Evolutionary conservation across 306 rosid species (phyloP).

Genomic region (Begonia fuchsioides): DNA sequence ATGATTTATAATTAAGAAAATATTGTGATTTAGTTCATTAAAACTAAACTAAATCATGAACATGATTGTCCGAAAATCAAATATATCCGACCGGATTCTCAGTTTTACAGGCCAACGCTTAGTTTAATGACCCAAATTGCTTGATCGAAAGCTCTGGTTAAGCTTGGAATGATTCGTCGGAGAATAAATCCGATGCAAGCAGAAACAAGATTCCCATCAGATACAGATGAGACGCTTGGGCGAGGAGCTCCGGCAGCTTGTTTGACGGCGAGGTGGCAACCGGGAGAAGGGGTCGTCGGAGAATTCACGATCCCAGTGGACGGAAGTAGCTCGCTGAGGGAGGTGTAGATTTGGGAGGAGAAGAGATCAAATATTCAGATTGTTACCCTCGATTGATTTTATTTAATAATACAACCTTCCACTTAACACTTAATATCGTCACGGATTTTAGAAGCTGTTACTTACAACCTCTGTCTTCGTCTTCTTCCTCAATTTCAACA

Average conservation of each 20-base stretch:
- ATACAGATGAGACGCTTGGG: conserved; percentile 42
- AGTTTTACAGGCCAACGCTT: conserved; percentile 4
- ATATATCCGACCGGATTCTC: not conserved
- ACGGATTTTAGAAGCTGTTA: too few species aligned
- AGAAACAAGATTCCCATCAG: conserved; percentile 7
- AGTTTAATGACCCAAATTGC: conserved; percentile 8
- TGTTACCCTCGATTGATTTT: too few species aligned
- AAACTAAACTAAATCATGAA: not conserved
- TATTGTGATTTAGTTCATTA: too few species aligned
- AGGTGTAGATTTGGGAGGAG: conserved; percentile 31
- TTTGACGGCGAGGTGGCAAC: conserved; percentile 45
- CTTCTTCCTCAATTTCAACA: too few species aligned
- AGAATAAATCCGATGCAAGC: conserved; percentile 15
- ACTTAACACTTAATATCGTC: too few species aligned
- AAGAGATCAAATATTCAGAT: too few species aligned
- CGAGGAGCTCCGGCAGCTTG: conserved; percentile 96
- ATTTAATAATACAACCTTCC: too few species aligned
- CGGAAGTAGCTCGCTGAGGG: conserved; percentile 53
- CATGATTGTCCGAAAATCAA: not conserved
- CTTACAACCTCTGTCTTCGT: too few species aligned
- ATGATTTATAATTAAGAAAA: too few species aligned
- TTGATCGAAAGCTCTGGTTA: conserved; percentile 14
- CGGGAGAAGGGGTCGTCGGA: conserved; percentile 16
- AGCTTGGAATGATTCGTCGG: conserved; percentile 8
- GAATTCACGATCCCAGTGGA: conserved; percentile 6